Evolutionary conservation across 352 stramenopile genomes (phyloP), one percentile per base, ranked within the genome.

Genomic region (Pseudoperonospora humuli): DNA sequence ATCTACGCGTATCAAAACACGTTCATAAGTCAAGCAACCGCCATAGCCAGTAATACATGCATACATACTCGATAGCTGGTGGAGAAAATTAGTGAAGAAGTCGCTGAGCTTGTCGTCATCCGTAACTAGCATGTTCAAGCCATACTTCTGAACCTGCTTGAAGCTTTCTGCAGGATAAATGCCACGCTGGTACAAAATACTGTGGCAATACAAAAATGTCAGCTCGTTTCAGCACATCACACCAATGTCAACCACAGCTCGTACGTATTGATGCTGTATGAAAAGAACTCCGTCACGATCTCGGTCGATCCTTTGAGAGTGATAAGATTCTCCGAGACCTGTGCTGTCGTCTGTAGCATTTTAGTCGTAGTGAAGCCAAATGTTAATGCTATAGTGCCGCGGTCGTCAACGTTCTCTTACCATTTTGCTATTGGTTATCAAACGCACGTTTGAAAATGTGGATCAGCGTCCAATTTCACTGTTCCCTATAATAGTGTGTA

Each of bases 221-320:
- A 58, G 25, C 11, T 54, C 18, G 18, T 27, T 15, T 8, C 13
- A 57, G 7, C n/a, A 24, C 8, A 44, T 14, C n/a, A 38, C 23
- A 20, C 11, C 8, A 38, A 13, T 1, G 11, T 37, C 8, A 37
- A 46, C 39, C 37, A 21, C 9, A n/a, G 13, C 39, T 18, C 40
- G 25, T 61, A 94, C 84, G 75, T 95, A 80, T 99, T 99, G 70
- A 99, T 98, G 45, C 89, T 92, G 57, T 96, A 98, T 44, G 96
- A 96, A 79, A 99, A 99, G 65, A 99, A 99, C 71, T 99, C 96
- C 0, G 94, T 97, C 35, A 99, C 96, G 33, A 99, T 97, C 56
- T 98, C 93, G 2, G 97, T 96, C 17, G 93, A 98, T 31, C 97
- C 97, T 60, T 97, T 98, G 13, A 99, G 71, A n/a, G 96, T 98